Percentiles rank a stretch among this genome's conserved stretches.
These are phyloP conservation scores for Aspergillus bertholletiae DNA, from an alignment of 495 filamentous ascomycete species.

Conservation along the genomic window DNA sequence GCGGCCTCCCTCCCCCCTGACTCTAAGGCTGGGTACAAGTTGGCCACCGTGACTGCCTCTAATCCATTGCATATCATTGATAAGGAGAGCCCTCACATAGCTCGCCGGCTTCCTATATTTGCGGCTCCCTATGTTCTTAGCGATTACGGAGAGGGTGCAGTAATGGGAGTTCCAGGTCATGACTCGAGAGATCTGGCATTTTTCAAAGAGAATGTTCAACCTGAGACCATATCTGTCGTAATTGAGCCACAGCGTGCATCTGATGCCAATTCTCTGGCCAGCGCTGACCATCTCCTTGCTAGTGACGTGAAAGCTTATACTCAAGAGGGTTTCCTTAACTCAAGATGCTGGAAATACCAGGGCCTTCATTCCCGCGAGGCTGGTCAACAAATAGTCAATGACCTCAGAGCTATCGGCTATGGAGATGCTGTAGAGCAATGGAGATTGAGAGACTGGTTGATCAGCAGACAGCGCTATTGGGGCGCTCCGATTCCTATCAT, in stretches of 20 bases:
- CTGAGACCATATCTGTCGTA: slow-evolving; percentile 47
- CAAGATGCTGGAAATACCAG: slow-evolving; percentile 41
- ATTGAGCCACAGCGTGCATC: slow-evolving; percentile 30
- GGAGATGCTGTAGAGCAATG: slow-evolving; percentile 63
- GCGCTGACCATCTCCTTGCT: slow-evolving; percentile 32
- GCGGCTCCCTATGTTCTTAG: slow-evolving; percentile 82
- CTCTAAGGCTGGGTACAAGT: slow-evolving; percentile 70
- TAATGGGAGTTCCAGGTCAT: slow-evolving; percentile 90
- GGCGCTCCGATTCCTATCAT: slow-evolving; percentile 87
- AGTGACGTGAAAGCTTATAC: slow-evolving; percentile 37
- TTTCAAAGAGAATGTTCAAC: slow-evolving; percentile 65
- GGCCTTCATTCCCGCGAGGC: slow-evolving; percentile 61
- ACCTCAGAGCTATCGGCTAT: slow-evolving; percentile 47
- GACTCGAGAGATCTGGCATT: slow-evolving; percentile 74
- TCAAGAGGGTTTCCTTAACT: slow-evolving; percentile 43
- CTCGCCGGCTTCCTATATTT: slow-evolving; percentile 65
- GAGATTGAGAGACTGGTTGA: slow-evolving; percentile 81
- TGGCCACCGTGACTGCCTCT: slow-evolving; percentile 56
- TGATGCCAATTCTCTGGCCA: slow-evolving; percentile 34
- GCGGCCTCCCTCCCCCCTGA: slow-evolving; percentile 60
- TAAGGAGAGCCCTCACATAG: slow-evolving; percentile 44
- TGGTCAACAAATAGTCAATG: slow-evolving; percentile 53
- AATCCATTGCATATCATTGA: slow-evolving; percentile 62
- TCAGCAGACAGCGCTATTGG: slow-evolving; percentile 88
- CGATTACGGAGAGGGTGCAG: slow-evolving; percentile 82